These are phyloP conservation scores for Kuraishia capsulata DNA, from an alignment of 805 yeast genomes.

Conservation along the genomic window DNA sequence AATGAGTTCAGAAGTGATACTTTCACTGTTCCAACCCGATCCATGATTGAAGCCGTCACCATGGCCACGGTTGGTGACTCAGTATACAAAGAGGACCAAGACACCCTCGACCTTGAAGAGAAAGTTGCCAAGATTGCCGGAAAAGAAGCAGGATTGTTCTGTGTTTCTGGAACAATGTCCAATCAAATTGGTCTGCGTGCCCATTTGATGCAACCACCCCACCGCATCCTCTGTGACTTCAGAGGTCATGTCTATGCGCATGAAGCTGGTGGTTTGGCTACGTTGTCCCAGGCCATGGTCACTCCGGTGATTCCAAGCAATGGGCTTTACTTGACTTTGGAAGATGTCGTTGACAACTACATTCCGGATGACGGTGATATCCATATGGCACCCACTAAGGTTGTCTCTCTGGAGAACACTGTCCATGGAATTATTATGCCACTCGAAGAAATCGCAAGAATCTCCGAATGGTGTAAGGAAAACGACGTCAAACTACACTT, in stretches of 20 bases:
- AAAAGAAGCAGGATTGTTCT: constrained; percentile 71
- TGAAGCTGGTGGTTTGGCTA: constrained; percentile 90
- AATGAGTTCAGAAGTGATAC: constrained; percentile 73
- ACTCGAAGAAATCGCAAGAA: constrained; percentile 62
- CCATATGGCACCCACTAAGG: constrained; percentile 81
- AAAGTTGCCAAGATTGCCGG: constrained; percentile 65
- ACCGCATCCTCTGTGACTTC: constrained; percentile 77
- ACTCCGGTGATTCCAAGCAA: constrained; percentile 72
- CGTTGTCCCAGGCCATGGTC: constrained; percentile 88
- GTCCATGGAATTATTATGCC: constrained; percentile 79
- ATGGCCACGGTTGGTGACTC: constrained; percentile 70
- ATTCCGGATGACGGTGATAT: constrained; percentile 73
- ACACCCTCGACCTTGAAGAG: constrained; percentile 55
- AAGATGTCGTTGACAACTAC: constrained; percentile 58
- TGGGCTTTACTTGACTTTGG: constrained; percentile 68
- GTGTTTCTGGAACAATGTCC: constrained; percentile 85
- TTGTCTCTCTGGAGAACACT: constrained; percentile 83
- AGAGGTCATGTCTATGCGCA: constrained; percentile 75
- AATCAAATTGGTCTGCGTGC: constrained; percentile 81
- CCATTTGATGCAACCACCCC: constrained; percentile 73
- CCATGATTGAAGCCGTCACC: constrained; percentile 57
- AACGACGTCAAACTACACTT: constrained; percentile 61
- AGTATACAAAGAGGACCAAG: constrained; percentile 78
- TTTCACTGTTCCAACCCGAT: constrained; percentile 76
- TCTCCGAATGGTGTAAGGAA: constrained; percentile 58